Evolutionary conservation across 2,329 filamentous ascomycete species (phyloP), one percentile per base, ranked within the genome.

Genomic region (Albophoma yamanashiensis): DNA sequence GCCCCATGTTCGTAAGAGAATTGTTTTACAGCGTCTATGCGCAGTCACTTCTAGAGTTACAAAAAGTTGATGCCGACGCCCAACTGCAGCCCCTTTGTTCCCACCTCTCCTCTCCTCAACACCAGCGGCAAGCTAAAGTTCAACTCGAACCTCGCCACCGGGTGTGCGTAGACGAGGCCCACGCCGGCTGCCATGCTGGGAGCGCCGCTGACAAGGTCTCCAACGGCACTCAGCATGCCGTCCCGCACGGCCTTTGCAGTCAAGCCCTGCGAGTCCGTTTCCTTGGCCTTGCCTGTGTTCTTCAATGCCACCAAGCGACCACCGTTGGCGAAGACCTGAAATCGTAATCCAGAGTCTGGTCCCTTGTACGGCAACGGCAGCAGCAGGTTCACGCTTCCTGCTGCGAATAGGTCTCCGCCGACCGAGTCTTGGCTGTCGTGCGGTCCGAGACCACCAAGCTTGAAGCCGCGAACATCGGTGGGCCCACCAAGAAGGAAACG

Each of bases 51-150:
- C 31, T 53, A 45, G 22, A 53, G 25, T 63, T 89, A 97, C 81
- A 97, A 76, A 72, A 99, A 97, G 76, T 90, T 95, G 70, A 99
- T 92, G 57, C 94, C 94, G 47, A 99, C 91, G n/a, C 94, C 94
- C 68, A 99, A 87, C 72, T 94, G 92, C 64, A 99, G 71, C 1
- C 94, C 94, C 77, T 99, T 99, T 59, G 93, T 85, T 20, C 86
- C 88, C 67, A 94, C 88, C 75, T 99, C 94, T 42, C 91, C 92
- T 64, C 83, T 87, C 61, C 94, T 83, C 68, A 91, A 74, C 22
- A 93, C 87, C 61, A 99, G 73, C 1, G 94, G 94, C 65, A 99
- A 74, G 67, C 89, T 92, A 72, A 99, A 96, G 75, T 99, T 99
- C 66, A 99, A 79, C 78, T 99, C 94, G 64, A 99, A 97, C 60